Conservation (phyloP, 495 filamentous ascomycete genomes). For the Hypoxylon trugodes region DNA sequence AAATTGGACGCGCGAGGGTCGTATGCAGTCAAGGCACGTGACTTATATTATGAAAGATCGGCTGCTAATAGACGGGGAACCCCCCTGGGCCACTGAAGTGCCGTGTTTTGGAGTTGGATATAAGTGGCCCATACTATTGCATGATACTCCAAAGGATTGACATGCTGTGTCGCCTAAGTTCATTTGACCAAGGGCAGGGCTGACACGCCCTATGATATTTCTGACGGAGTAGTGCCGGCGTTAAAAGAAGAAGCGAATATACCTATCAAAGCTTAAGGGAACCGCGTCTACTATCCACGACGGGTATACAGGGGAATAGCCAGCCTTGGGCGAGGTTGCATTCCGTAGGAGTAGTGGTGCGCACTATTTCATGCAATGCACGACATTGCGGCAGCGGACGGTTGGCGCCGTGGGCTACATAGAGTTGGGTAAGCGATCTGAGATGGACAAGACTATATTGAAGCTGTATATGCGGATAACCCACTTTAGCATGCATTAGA, state of each 20-base stretch:
- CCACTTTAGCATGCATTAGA: conserved; percentile 10
- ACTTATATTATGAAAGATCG: conserved; percentile 23
- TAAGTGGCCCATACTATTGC: conserved; percentile 30
- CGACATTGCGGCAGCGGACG: conserved; percentile 37
- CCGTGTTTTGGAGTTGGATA: conserved; percentile 30
- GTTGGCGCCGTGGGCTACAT: conserved; percentile 37
- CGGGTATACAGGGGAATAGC: conserved; percentile 41
- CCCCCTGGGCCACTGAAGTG: conserved; percentile 24
- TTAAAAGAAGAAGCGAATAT: conserved; percentile 37
- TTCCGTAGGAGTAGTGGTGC: conserved; percentile 28
- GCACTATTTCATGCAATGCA: conserved; percentile 42
- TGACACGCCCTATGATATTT: conserved; percentile 31
- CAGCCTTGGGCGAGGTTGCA: conserved; percentile 36
- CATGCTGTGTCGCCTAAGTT: conserved; percentile 29
- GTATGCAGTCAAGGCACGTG: conserved; percentile 39
- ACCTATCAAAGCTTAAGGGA: conserved; percentile 3
- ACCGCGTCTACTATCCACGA: conserved; percentile 35
- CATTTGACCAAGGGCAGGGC: conserved; percentile 29
- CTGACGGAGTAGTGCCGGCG: conserved; percentile 18
- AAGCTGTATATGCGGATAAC: conserved; percentile 27
- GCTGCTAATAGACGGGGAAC: conserved; percentile 6
- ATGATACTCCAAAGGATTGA: conserved; percentile 33
- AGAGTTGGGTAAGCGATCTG: conserved; percentile 38
- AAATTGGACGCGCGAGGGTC: conserved; percentile 33
- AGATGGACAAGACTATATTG: conserved; percentile 36